Percentiles rank a stretch among this genome's conserved stretches.
Evolutionary conservation across 805 yeast species (phyloP).

Genomic region (Zygosaccharomyces rouxii): DNA sequence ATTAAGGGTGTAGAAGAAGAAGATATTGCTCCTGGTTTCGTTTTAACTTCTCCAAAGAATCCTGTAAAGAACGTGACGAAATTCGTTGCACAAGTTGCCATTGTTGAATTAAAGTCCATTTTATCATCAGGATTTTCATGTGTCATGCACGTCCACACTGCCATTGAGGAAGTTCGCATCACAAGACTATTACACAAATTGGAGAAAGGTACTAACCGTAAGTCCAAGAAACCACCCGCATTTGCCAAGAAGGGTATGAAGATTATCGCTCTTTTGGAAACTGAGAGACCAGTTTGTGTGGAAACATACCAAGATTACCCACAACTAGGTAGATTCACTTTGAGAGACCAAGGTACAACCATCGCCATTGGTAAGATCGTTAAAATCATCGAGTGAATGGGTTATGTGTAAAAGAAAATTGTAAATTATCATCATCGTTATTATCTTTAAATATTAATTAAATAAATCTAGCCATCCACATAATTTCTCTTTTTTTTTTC

Average conservation of each 20-base stretch:
- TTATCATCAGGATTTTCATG: slow-evolving; percentile 94
- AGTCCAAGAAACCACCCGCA: slow-evolving; percentile 94
- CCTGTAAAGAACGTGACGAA: slow-evolving; percentile 89
- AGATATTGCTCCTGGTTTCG: slow-evolving; percentile 88
- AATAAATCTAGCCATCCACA: not conserved
- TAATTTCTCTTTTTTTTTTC: too few species aligned
- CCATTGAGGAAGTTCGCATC: slow-evolving; percentile 90
- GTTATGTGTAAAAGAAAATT: not conserved
- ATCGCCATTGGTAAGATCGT: slow-evolving; percentile 98
- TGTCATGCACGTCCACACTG: slow-evolving; percentile 98
- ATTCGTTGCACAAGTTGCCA: slow-evolving; percentile 94
- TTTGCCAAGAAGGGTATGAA: slow-evolving; percentile 99
- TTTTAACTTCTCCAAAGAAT: slow-evolving; percentile 74
- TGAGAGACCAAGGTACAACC: slow-evolving; percentile 97
- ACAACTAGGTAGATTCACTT: slow-evolving; percentile 95
- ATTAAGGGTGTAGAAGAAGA: slow-evolving; percentile 96
- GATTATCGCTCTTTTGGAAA: slow-evolving; percentile 86
- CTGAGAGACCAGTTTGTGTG: slow-evolving; percentile 83
- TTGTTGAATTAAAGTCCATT: slow-evolving; percentile 92
- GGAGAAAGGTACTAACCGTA: slow-evolving; percentile 95
- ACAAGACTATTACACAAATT: slow-evolving; percentile 82
- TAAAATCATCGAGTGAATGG: slow-evolving; percentile 56
- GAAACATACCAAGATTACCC: slow-evolving; percentile 91
- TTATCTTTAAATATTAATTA: not conserved
- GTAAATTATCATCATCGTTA: not conserved